Percentiles rank a stretch among this genome's conserved stretches.
These are phyloP conservation scores for Platanus orientalis DNA, from an alignment of 164 flowering plant species.

Conservation along the genomic window DNA sequence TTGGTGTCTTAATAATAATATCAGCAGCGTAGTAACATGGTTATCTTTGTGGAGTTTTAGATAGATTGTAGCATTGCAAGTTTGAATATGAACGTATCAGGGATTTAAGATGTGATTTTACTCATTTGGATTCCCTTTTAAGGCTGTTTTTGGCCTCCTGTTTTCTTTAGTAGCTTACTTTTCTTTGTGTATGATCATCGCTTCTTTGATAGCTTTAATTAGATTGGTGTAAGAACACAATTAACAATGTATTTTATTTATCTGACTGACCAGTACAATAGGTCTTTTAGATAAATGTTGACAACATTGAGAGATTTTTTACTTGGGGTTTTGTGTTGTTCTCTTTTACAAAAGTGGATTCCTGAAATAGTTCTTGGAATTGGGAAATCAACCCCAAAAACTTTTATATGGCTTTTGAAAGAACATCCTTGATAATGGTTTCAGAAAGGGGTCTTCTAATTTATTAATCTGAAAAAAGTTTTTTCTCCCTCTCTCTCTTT, in stretches of 20 bases:
- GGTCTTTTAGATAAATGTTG: neutral
- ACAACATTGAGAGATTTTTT: neutral
- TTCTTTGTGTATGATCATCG: neutral
- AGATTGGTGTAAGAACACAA: neutral
- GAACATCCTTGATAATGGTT: neutral
- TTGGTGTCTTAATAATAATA: too few species aligned
- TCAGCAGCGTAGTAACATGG: too few species aligned
- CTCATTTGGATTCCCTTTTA: neutral
- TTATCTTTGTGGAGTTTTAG: too few species aligned
- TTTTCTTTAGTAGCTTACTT: neutral
- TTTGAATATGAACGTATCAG: too few species aligned
- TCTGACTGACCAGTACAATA: too few species aligned
- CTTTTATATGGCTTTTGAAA: neutral
- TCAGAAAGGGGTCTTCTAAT: neutral
- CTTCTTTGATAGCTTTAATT: too few species aligned
- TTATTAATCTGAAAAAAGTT: conserved; percentile 5
- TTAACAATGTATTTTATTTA: neutral
- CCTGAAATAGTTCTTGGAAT: neutral
- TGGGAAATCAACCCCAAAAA: neutral
- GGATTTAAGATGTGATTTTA: neutral
- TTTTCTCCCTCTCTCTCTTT: neutral
- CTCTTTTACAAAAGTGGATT: conserved; percentile 2
- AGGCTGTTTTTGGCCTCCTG: neutral
- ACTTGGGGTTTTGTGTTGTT: conserved; percentile 4
- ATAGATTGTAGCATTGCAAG: too few species aligned